A percentile compares a stretch with the other conserved stretches of the same genome.
Conservation (phyloP, 2,329 filamentous ascomycete species). For the Alternaria longipes region DNA sequence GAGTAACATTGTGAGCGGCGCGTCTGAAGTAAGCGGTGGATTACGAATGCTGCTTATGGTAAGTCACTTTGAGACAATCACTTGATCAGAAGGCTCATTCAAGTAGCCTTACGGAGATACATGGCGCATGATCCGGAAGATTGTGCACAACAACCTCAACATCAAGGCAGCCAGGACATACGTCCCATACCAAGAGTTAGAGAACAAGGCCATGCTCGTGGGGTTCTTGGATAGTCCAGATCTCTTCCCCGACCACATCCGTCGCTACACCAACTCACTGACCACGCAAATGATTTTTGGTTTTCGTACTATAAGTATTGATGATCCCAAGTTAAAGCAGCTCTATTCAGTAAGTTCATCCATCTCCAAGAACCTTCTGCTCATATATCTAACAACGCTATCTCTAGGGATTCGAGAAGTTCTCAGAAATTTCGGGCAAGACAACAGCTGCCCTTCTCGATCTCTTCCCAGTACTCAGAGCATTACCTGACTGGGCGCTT, state of each 20-base stretch:
- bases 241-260: slow-evolving; percentile 56
- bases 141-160: slow-evolving; percentile 32
- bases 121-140: slow-evolving; percentile 31
- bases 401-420: slow-evolving; percentile 52
- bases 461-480: slow-evolving; percentile 57
- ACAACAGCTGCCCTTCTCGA: slow-evolving; percentile 58
- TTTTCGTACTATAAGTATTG: slow-evolving; percentile 39
- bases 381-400: slow-evolving; percentile 40
- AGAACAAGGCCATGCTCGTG: slow-evolving; percentile 64
- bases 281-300: slow-evolving; percentile 63
- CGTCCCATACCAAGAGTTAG: slow-evolving; percentile 64
- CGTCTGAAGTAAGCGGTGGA: slow-evolving; percentile 12
- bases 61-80: fast-evolving
- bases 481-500: slow-evolving; percentile 43
- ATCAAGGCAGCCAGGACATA: slow-evolving; percentile 31
- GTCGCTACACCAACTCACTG: slow-evolving; percentile 60
- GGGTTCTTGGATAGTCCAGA: slow-evolving; percentile 58
- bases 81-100: not conserved
- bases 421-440: slow-evolving; percentile 55
- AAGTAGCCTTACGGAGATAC: slow-evolving; percentile 24
- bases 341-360: slow-evolving; percentile 18
- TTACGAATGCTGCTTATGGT: slow-evolving; percentile 27
- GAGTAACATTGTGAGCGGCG: slow-evolving; percentile 18
- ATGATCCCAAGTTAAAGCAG: slow-evolving; percentile 29
- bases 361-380: not conserved